phyloP scores from a whole-genome alignment of 2,329 filamentous ascomycete species.

The Drechslera avenae region DNA sequence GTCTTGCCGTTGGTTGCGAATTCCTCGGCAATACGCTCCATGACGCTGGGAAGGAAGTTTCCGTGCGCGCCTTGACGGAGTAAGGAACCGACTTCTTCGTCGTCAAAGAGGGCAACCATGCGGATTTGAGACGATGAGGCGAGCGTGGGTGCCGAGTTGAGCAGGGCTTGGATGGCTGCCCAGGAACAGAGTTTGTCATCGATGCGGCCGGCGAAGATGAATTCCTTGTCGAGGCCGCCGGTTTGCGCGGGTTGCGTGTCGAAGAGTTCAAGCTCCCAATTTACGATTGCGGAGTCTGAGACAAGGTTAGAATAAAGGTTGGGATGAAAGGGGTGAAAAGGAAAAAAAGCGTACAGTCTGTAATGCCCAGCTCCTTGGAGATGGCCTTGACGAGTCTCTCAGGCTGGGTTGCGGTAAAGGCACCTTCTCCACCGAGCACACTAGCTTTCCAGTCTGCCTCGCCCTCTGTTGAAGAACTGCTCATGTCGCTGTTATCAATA shows the following conservation, averaged over 20 bases:
- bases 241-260: slow-evolving; percentile 85
- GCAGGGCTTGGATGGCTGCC: slow-evolving; percentile 82
- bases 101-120: slow-evolving; percentile 91
- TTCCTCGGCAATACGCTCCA: slow-evolving; percentile 81
- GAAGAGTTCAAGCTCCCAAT: slow-evolving; percentile 97
- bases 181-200: slow-evolving; percentile 98
- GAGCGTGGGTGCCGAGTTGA: slow-evolving; percentile 62
- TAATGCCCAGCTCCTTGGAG: slow-evolving; percentile 74
- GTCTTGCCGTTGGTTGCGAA: slow-evolving; percentile 55
- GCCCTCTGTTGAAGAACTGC: slow-evolving; percentile 35
- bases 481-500: slow-evolving; percentile 72
- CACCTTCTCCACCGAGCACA: slow-evolving; percentile 65
- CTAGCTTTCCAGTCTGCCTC: slow-evolving; percentile 48
- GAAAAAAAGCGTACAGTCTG: slow-evolving; percentile 55
- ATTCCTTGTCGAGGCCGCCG: slow-evolving; percentile 85
- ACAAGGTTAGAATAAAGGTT: too few species aligned
- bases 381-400: slow-evolving; percentile 84
- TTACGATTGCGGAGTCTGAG: slow-evolving; percentile 72
- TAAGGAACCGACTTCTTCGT: slow-evolving; percentile 92
- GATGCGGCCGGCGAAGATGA: slow-evolving; percentile 93
- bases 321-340: too few species aligned
- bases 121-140: slow-evolving; percentile 74
- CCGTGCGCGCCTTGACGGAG: slow-evolving; percentile 87
- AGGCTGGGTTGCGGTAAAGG: slow-evolving; percentile 84
- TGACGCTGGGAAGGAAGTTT: slow-evolving; percentile 81